Percentiles rank a stretch among this genome's conserved stretches.
phyloP scores from a whole-genome alignment of 1,284 basidiomycete species.

The Irpex sp. region DNA sequence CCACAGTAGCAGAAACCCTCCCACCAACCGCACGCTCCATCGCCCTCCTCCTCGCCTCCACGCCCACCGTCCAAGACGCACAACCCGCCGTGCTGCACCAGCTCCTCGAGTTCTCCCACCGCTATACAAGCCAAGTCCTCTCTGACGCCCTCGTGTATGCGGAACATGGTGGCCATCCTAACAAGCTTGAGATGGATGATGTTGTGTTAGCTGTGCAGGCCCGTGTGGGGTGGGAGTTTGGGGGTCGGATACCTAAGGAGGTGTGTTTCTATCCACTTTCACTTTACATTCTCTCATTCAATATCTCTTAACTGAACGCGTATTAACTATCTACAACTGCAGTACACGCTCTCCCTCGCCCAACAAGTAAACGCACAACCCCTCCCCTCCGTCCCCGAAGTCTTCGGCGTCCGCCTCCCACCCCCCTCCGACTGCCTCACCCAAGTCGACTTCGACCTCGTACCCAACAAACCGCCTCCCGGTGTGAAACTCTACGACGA shows the following conservation, averaged over 20 bases:
- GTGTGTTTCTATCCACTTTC: constrained; percentile 40
- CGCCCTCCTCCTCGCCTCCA: constrained; percentile 87
- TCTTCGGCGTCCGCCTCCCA: constrained; percentile 90
- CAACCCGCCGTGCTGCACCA: constrained; percentile 94
- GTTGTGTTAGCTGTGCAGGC: constrained; percentile 88
- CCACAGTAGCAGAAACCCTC: constrained; percentile 52
- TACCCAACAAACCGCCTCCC: constrained; percentile 81
- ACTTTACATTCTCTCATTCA: neutral
- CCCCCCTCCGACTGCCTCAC: constrained; percentile 80
- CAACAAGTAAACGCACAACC: constrained; percentile 87
- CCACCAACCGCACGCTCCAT: constrained; percentile 91
- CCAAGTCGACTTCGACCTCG: constrained; percentile 87
- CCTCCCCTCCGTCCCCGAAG: constrained; percentile 89
- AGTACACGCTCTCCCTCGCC: constrained; percentile 89
- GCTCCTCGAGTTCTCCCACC: constrained; percentile 91
- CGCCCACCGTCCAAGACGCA: constrained; percentile 88
- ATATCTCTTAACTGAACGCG: neutral
- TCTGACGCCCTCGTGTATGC: constrained; percentile 89
- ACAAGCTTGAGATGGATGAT: constrained; percentile 87
- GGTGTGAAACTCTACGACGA: constrained; percentile 71
- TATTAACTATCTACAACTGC: constrained; percentile 2
- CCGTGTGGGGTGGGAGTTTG: constrained; percentile 92
- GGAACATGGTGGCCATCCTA: constrained; percentile 81
- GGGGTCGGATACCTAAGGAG: constrained; percentile 91
- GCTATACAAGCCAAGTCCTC: constrained; percentile 91